phyloP scores from a whole-genome alignment of 768 basidiomycete species.

The Tremella yokohamensis region DNA sequence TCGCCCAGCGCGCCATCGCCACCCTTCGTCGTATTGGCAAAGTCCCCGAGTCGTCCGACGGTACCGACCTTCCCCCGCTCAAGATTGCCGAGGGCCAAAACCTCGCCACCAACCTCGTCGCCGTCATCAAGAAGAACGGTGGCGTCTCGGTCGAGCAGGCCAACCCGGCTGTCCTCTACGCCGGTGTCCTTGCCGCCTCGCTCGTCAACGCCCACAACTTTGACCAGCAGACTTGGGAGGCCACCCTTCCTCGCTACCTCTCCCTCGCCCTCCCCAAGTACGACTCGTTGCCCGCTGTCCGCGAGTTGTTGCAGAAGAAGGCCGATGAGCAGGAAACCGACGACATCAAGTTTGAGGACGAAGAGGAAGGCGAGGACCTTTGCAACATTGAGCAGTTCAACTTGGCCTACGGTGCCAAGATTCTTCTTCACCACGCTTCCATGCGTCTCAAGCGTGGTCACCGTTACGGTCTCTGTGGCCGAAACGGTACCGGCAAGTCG shows the following conservation, averaged over 20 bases:
- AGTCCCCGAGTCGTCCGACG: slow-evolving; percentile 77
- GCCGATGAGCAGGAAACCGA: slow-evolving; percentile 71
- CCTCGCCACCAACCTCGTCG: slow-evolving; percentile 64
- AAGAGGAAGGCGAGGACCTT: slow-evolving; percentile 96
- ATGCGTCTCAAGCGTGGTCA: slow-evolving; percentile 98
- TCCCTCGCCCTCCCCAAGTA: slow-evolving; percentile 63
- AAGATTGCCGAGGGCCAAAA: slow-evolving; percentile 69
- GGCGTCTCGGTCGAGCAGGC: slow-evolving; percentile 57
- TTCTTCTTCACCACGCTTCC: slow-evolving; percentile 89
- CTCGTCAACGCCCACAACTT: slow-evolving; percentile 89
- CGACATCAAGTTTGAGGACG: slow-evolving; percentile 67
- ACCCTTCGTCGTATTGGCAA: slow-evolving; percentile 95
- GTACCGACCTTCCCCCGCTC: slow-evolving; percentile 82
- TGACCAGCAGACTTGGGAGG: slow-evolving; percentile 80
- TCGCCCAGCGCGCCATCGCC: slow-evolving; percentile 83
- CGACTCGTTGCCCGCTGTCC: slow-evolving; percentile 65
- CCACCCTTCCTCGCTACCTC: slow-evolving; percentile 68
- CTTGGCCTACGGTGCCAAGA: slow-evolving; percentile 97
- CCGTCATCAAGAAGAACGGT: slow-evolving; percentile 81
- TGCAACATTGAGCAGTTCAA: slow-evolving; percentile 97
- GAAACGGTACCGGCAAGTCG: slow-evolving; percentile 93
- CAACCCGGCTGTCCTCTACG: slow-evolving; percentile 66
- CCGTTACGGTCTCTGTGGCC: slow-evolving; percentile 96
- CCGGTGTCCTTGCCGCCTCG: slow-evolving; percentile 73
- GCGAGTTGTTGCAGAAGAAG: slow-evolving; percentile 86